phyloP scores from a whole-genome alignment of 2,329 filamentous ascomycete genomes.

The Aspergillus brunneoviolaceus region DNA sequence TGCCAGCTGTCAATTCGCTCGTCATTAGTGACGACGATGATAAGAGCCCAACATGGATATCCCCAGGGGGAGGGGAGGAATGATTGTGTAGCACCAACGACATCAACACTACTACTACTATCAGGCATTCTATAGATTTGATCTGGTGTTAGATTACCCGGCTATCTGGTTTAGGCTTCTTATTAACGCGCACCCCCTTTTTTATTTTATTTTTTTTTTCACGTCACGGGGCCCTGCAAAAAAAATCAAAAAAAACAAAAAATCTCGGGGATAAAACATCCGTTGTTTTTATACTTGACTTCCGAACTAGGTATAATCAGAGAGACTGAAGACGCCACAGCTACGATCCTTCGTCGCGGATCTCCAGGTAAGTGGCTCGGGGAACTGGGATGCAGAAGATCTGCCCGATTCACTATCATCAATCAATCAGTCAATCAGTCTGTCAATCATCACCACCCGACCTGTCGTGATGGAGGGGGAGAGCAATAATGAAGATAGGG shows the following conservation, averaged over 20 bases:
- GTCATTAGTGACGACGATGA: slow-evolving; percentile 3
- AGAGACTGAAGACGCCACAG: slow-evolving; percentile 16
- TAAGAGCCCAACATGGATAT: not conserved
- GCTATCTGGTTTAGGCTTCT: slow-evolving; percentile 3
- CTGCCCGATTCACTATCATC: slow-evolving; percentile 16
- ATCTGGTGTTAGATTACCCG: slow-evolving; percentile 5
- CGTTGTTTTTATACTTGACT: not conserved
- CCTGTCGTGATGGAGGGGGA: not conserved
- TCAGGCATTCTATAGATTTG: not conserved
- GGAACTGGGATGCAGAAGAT: slow-evolving; percentile 17
- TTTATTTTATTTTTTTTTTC: slow-evolving; percentile 6
- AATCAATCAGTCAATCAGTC: slow-evolving; percentile 3
- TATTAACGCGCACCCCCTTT: not conserved
- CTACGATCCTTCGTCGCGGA: slow-evolving; percentile 11
- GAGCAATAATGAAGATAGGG: not conserved
- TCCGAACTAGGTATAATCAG: slow-evolving; percentile 4
- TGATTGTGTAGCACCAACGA: not conserved
- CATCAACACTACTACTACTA: not conserved
- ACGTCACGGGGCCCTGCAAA: slow-evolving; percentile 14
- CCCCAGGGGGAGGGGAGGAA: not conserved
- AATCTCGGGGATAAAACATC: not conserved
- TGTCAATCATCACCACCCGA: not conserved
- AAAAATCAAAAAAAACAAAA: not conserved
- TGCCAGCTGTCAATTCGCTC: slow-evolving; percentile 21
- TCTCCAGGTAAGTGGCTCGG: slow-evolving; percentile 20